Conservation (phyloP, 1,284 basidiomycete species). For the Meira miltonrushii region DNA sequence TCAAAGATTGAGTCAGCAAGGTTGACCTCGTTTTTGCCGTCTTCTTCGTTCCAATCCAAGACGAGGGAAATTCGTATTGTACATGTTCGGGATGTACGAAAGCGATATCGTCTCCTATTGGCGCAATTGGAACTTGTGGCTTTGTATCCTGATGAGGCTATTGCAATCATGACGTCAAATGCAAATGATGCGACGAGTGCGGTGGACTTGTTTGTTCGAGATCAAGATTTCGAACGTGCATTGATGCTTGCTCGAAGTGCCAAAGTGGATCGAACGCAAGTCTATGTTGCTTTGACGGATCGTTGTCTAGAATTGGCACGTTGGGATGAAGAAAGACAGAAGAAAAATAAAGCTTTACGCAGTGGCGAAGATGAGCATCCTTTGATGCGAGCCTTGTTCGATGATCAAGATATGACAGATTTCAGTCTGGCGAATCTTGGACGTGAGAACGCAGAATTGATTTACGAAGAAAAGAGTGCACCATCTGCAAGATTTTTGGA, state of each 20-base stretch:
- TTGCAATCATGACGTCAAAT: conserved; percentile 21
- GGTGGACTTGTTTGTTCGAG: conserved; percentile 73
- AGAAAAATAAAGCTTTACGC: background rate
- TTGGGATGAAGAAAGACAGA: background rate
- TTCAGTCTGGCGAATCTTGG: background rate
- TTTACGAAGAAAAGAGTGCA: conserved; percentile 11
- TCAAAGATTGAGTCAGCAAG: conserved; percentile 23
- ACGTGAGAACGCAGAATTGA: background rate
- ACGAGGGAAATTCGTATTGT: conserved; percentile 44
- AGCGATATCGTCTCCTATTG: conserved; percentile 74
- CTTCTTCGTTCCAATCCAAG: conserved; percentile 59
- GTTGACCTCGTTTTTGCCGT: conserved; percentile 73
- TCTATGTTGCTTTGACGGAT: conserved; percentile 72
- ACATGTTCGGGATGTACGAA: conserved; percentile 55
- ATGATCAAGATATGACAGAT: background rate
- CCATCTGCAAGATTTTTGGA: conserved; percentile 26
- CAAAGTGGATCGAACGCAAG: conserved; percentile 75
- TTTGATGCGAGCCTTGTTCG: background rate
- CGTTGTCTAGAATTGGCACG: conserved; percentile 62
- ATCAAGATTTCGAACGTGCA: conserved; percentile 73
- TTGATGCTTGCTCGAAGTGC: conserved; percentile 71
- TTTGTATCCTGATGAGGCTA: conserved; percentile 59
- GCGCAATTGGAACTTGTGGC: conserved; percentile 72
- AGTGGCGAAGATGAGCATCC: conserved; percentile 9
- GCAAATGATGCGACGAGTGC: conserved; percentile 57